phyloP scores from a whole-genome alignment of 2,329 filamentous ascomycete genomes.

The Aspergillus pseudoviridinutans region DNA sequence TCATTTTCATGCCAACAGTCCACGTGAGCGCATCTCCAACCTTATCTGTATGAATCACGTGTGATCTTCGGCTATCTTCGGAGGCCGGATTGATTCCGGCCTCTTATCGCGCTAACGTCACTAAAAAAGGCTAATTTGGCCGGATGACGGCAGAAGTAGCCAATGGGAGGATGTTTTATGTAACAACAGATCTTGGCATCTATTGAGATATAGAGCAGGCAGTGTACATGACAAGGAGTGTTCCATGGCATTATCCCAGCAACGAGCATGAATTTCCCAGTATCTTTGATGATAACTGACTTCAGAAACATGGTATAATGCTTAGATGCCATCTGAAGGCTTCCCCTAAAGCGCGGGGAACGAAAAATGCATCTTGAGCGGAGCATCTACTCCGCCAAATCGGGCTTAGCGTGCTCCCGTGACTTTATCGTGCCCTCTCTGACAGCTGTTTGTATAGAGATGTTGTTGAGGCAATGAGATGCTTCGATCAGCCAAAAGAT shows the following conservation, averaged over 20 bases:
- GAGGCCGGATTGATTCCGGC: constrained; percentile 43
- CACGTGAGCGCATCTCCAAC: too few species aligned
- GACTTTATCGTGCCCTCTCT: constrained; percentile 24
- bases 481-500: constrained; percentile 6
- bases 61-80: constrained; percentile 26
- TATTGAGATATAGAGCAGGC: constrained; percentile 18
- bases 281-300: neutral
- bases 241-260: neutral
- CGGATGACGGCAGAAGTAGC: constrained; percentile 11
- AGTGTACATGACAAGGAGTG: constrained; percentile 7
- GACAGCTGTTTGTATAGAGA: constrained; percentile 27
- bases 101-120: constrained; percentile 21
- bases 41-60: neutral
- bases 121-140: constrained; percentile 21
- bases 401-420: constrained; percentile 27
- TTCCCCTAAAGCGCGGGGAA: neutral
- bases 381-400: constrained; percentile 10
- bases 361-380: neutral
- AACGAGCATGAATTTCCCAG: neutral
- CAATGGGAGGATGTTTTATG: constrained; percentile 16
- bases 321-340: neutral
- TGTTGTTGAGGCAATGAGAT: constrained; percentile 8
- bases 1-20: neutral
- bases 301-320: neutral
- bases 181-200: constrained; percentile 16